These are phyloP conservation scores for Wickerhamomyces sydowiorum DNA, from an alignment of 805 yeast species.

Conservation along the genomic window DNA sequence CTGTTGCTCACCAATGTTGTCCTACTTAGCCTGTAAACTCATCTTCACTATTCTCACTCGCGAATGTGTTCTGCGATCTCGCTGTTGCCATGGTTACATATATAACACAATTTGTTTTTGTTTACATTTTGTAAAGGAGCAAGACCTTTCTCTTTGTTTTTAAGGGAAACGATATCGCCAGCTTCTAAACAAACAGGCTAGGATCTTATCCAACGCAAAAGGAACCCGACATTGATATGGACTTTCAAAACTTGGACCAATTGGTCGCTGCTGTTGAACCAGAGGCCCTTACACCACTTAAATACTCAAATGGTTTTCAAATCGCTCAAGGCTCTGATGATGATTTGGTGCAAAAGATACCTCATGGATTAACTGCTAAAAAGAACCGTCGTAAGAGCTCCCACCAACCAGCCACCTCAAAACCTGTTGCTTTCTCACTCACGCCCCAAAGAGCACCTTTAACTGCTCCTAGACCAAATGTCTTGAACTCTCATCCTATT, in stretches of 20 bases:
- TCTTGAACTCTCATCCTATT: slow-evolving; percentile 20
- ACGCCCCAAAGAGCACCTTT: slow-evolving; percentile 22
- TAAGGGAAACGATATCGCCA: too few species aligned
- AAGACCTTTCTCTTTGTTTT: too few species aligned
- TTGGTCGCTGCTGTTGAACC: slow-evolving; percentile 5
- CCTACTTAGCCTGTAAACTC: too few species aligned
- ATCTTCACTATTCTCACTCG: too few species aligned
- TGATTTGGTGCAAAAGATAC: slow-evolving; percentile 26
- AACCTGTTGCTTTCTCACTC: slow-evolving; percentile 1
- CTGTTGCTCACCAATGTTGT: too few species aligned
- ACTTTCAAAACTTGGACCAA: slow-evolving; percentile 6
- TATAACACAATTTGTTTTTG: not conserved
- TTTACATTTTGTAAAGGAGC: not conserved
- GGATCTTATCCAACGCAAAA: too few species aligned
- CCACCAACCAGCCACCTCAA: slow-evolving; percentile 6
- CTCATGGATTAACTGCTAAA: slow-evolving; percentile 39
- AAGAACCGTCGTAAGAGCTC: slow-evolving; percentile 23
- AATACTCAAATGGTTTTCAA: slow-evolving; percentile 8
- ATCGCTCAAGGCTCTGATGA: slow-evolving; percentile 14
- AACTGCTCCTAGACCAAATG: slow-evolving; percentile 26
- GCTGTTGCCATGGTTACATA: not conserved
- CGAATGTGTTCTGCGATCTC: not conserved
- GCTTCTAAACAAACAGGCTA: too few species aligned
- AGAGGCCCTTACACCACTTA: slow-evolving; percentile 19
- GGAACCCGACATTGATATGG: slow-evolving; percentile 3